Evolutionary conservation across 192 early-diverging fungal genomes (phyloP).

Genomic region (Kickxella alabastrina): DNA sequence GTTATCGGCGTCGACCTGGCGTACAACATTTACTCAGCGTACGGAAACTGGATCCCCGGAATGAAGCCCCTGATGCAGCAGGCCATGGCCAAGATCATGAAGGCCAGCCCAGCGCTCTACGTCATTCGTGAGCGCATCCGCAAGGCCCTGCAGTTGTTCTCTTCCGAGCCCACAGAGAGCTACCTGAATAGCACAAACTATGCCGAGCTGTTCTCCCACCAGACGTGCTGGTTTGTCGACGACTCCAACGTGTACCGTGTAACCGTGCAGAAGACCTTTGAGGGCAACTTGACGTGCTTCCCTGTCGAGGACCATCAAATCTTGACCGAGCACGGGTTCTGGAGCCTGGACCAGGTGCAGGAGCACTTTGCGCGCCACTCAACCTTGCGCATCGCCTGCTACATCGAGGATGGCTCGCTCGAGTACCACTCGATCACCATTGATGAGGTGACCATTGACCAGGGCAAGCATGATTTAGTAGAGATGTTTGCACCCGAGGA

Average conservation of each 20-base stretch:
- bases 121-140: slow-evolving; percentile 97
- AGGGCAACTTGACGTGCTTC: slow-evolving; percentile 80
- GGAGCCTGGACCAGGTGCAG: slow-evolving; percentile 26
- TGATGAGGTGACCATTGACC: slow-evolving; percentile 19
- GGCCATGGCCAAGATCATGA: slow-evolving; percentile 99
- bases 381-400: slow-evolving; percentile 20
- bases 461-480: slow-evolving; percentile 18
- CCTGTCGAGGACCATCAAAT: slow-evolving; percentile 36
- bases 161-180: slow-evolving; percentile 97
- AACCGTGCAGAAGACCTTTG: slow-evolving; percentile 99
- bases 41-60: slow-evolving; percentile 98
- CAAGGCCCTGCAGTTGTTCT: slow-evolving; percentile 97
- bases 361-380: slow-evolving; percentile 15
- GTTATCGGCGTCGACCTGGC: slow-evolving; percentile 98
- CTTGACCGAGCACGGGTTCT: slow-evolving; percentile 28
- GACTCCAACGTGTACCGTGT: slow-evolving; percentile 99
- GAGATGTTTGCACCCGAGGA: slow-evolving; percentile 8
- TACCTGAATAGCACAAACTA: slow-evolving; percentile 94
- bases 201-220: slow-evolving; percentile 94
- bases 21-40: slow-evolving; percentile 90
- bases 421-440: slow-evolving; percentile 17
- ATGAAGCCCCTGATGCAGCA: slow-evolving; percentile 98
- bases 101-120: slow-evolving; percentile 96
- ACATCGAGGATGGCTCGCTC: slow-evolving; percentile 17
- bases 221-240: slow-evolving; percentile 99